Evolutionary conservation across 2,329 filamentous ascomycete genomes (phyloP), one percentile per base, ranked within the genome.

Genomic region (Colletotrichum shisoi): DNA sequence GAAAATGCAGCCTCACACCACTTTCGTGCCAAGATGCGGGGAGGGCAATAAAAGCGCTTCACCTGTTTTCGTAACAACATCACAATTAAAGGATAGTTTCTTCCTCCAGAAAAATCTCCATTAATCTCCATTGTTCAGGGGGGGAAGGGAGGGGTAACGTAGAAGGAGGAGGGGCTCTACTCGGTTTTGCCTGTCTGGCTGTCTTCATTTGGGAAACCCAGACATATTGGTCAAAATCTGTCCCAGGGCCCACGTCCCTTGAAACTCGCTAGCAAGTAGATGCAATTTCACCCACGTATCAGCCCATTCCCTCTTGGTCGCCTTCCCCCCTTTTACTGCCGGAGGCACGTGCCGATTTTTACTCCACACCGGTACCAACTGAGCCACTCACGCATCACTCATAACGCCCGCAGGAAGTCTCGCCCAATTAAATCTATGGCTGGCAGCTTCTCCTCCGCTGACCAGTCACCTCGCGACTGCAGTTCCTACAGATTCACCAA

Each of bases 231-330:
- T 61, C 58, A 62, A 51, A 45, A 45, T 37, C 52, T 49, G 44
- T 62, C 46, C 56, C 62, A 56, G 72, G 73, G 64, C 74, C 72
- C 69, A 73, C 73, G 62, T 71, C 76, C 80, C 81, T 82, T 84
- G 81, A 86, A 86, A 86, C 84, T 79, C 80, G 79, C 81, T 82
- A 83, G 79, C 72, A 73, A 72, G 75, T 76, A 78, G 78, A 77
- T 73, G 76, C 77, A 82, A 83, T 81, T 80, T 84, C 81, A 80
- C 75, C 73, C 76, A 70, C 73, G 80, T 82, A 76, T 82, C 82
- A 83, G 78, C 74, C 60, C 75, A 79, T 78, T 68, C 71, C 69
- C 62, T 62, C 67, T 63, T 69, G 56, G 68, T 66, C 49, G 45
- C 44, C 45, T 53, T 9, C 27, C 48, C 62, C 39, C 17, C 46